Percentiles rank a stretch among this genome's conserved stretches.
These are phyloP conservation scores for Pythium chondricola DNA, from an alignment of 352 stramenopile genomes.

Conservation along the genomic window DNA sequence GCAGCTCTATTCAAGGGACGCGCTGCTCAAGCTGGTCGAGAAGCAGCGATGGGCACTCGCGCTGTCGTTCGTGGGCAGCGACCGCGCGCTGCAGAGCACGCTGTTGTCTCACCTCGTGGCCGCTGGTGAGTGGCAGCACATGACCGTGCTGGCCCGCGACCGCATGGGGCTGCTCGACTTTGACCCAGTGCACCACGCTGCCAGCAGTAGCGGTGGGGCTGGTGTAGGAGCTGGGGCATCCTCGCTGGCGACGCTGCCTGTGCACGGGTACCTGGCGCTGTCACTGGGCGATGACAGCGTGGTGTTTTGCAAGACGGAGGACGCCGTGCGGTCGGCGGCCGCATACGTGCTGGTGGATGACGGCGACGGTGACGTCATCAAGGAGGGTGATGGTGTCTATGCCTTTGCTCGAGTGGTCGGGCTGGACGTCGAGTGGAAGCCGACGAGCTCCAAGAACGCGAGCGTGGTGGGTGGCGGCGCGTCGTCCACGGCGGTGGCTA, in stretches of 20 bases:
- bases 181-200: constrained; percentile 14
- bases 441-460: constrained; percentile 26
- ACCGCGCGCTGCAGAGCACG: constrained; percentile 36
- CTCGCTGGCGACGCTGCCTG: constrained; percentile 10
- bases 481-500: constrained; percentile 34
- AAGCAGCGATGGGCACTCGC: constrained; percentile 57
- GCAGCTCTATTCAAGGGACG: constrained; percentile 55
- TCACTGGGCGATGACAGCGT: constrained; percentile 17
- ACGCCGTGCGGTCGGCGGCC: constrained; percentile 5
- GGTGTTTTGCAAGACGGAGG: constrained; percentile 38
- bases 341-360: no score
- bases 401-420: constrained; percentile 41
- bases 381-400: no score
- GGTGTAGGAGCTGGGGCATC: no score
- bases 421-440: constrained; percentile 66
- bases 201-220: not conserved
- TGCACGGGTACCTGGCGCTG: constrained; percentile 28
- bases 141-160: constrained; percentile 24
- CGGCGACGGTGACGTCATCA: no score
- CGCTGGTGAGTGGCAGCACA: constrained; percentile 23
- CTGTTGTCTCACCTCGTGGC: constrained; percentile 41
- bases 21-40: constrained; percentile 50
- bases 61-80: constrained; percentile 52
- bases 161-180: constrained; percentile 36
- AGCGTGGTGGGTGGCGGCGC: constrained; percentile 3